Base-by-base conservation (phyloP, 2,329 filamentous ascomycete species). In the Ophiostoma quercus region DNA sequence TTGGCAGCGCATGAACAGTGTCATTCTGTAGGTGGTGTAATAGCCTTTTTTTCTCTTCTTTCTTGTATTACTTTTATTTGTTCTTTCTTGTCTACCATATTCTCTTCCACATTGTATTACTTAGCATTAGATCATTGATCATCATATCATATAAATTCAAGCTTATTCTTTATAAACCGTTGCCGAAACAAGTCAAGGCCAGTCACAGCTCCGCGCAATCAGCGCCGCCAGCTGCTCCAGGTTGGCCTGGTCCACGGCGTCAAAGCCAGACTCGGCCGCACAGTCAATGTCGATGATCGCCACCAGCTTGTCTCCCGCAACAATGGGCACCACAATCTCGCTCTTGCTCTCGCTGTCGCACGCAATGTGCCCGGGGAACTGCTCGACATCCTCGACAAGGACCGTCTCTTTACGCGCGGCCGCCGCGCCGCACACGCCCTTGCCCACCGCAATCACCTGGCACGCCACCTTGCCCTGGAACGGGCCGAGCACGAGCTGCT, bases 201-300 rank as follows among this genome's bases (percentile, higher is more conserved):
- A 93, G 77, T 91, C 88, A 77, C 90, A 92, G 68, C 84, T 83
- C 71, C 77, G 80, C 0, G 80, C 84, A 34, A 92, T 76, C 70
- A 92, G 74, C 16, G 74, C 79, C 0, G 89, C 90, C 75, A 94
- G 78, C 74, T 85, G 80, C 78, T 94, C 90, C 71, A 95, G 78
- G 74, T 85, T 85, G 72, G 76, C 78, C 78, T 84, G 83, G 77
- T 95, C 92, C 63, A 88, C 84, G 71, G 86, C 82, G 73, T 92
- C 87, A 74, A 94, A 94, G 0, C 91, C 90, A 16, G 34, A 34
- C 34, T 84, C 79, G 68, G 84, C 74, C 47, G 88, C 86, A 76
- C 92, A 94, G 78, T 95, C 92, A 32, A 94, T 82, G 75, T 95
- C 92, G 71, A 95, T 92, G 73, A 94, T 91, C 2, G 88, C 91